Base-by-base conservation (phyloP, 2,329 filamentous ascomycete genomes). In the Pseudogymnoascus sp. region DNA sequence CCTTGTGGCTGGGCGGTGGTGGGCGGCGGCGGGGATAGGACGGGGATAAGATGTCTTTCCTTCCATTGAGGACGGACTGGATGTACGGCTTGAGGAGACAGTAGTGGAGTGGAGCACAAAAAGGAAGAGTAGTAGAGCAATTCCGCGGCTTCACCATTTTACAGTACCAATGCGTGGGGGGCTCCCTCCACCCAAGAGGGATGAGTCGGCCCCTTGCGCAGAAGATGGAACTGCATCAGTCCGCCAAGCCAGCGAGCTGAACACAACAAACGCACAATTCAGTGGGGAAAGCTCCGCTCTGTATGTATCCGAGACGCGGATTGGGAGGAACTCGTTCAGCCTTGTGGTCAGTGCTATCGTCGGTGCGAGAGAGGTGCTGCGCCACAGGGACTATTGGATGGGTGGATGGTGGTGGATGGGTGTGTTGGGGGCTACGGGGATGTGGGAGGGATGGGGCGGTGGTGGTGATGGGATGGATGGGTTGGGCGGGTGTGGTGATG, bases 361-460 rank as follows among this genome's bases (percentile, higher is more conserved):
- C 0, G 1, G 5, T 29, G 21, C 12, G n/a, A n/a, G n/a, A 51
- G 21, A 54, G 47, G 14, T 54, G 47, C 47, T 54, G 47, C 47
- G 47, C 47, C 47, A 54, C 47, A 23, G 47, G 47, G 26, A 54
- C 23, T 54, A 54, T 54, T 54, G 47, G 26, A 54, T 54, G 23
- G 21, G n/a, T 18, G 18, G 40, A 5, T n/a, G 36, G 16, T 21
- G 40, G 37, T 40, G 37, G 8, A 3, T 21, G 21, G 21, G 21
- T 21, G 39, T 42, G n/a, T 42, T 42, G 8, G 42, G 11, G 42
- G 12, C 21, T 26, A 26, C 23, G 23, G 23, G 23, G 23, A 26
- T 26, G 23, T 2, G 23, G 23, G n/a, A n/a, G n/a, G n/a, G n/a
- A n/a, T 21, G 21, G 21, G 21, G 21, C 3, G 21, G 21, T 21